Evolutionary conservation across 371 early-diverging fungal species (phyloP), one percentile per base, ranked within the genome.

Genomic region (Zychaea mexicana): DNA sequence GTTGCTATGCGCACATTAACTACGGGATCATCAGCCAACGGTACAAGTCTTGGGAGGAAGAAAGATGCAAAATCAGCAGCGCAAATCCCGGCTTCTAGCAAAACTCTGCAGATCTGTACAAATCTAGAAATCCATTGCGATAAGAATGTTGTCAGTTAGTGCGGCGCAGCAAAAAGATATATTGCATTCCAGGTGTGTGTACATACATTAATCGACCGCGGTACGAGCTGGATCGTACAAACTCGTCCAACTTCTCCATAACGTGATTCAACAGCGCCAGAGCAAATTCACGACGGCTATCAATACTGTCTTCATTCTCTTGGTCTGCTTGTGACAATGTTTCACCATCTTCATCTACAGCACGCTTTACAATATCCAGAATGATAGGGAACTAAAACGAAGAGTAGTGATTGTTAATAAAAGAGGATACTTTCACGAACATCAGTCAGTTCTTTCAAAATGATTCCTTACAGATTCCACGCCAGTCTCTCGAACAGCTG

Each of bases 401-500:
- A 31, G 52, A 1, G 39, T 31, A 3, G 19, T 21, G 42, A 31
- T 47, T 31, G 21, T 28, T 30, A 49, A 36, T n/a, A n/a, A n/a
- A n/a, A n/a, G n/a, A n/a, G n/a, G n/a, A n/a, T n/a, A n/a, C n/a
- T 17, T 17, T 49, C 45, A 12, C 47, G 30, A 2, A 22, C 24
- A 15, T 15, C n/a, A n/a, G n/a, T n/a, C n/a, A n/a, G n/a, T n/a
- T n/a, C n/a, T n/a, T n/a, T n/a, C n/a, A n/a, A n/a, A n/a, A n/a
- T n/a, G n/a, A n/a, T n/a, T n/a, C n/a, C 82, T 70, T 67, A 84
- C 82, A 3, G 80, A 66, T 64, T 77, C 68, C 13, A 85, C 83
- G 36, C 82, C 87, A 0, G 85, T 83, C 54, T 83, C 81, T 46
- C 87, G 73, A 6, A 87, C 83, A 45, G 81, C 78, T 1, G 87